Percentiles rank a stretch among this genome's conserved stretches.
Evolutionary conservation across 495 filamentous ascomycete genomes (phyloP).

Genomic region (Podospora pseudocomata): DNA sequence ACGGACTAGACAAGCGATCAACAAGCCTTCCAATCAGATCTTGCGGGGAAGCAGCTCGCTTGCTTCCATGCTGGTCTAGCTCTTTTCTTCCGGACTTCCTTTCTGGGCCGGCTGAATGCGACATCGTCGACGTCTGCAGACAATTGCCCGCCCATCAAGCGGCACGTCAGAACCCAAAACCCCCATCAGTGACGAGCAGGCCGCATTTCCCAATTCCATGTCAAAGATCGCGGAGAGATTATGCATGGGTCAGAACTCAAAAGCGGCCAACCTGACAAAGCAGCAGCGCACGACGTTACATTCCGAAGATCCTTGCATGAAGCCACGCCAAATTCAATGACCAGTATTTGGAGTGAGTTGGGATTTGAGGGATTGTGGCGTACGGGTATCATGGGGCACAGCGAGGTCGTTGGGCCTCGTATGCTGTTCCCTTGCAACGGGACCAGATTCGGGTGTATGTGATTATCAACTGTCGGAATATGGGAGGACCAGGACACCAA

Average conservation of each 20-base stretch:
- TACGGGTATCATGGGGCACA: not conserved
- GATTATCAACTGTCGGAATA: not conserved
- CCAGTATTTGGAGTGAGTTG: not conserved
- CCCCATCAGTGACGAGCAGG: not conserved
- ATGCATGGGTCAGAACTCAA: not conserved
- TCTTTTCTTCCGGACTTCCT: not conserved
- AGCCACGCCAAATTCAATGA: not conserved
- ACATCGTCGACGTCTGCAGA: not conserved
- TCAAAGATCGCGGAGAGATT: not conserved
- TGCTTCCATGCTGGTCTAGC: not conserved
- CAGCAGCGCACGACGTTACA: not conserved
- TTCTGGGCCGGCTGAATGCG: not conserved
- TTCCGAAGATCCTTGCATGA: slow-evolving; percentile 2
- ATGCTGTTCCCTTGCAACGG: not conserved
- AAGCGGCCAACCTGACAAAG: not conserved
- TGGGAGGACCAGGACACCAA: not conserved
- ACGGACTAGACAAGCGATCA: not conserved
- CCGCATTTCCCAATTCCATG: not conserved
- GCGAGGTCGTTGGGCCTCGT: not conserved
- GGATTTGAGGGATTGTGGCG: not conserved
- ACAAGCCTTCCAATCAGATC: not conserved
- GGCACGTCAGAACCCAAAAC: not conserved
- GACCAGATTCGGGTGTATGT: not conserved
- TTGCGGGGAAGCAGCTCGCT: not conserved
- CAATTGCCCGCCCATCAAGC: not conserved